Evolutionary conservation across 2,329 filamentous ascomycete genomes (phyloP).

Genomic region (Chaetomiaceae sp.): DNA sequence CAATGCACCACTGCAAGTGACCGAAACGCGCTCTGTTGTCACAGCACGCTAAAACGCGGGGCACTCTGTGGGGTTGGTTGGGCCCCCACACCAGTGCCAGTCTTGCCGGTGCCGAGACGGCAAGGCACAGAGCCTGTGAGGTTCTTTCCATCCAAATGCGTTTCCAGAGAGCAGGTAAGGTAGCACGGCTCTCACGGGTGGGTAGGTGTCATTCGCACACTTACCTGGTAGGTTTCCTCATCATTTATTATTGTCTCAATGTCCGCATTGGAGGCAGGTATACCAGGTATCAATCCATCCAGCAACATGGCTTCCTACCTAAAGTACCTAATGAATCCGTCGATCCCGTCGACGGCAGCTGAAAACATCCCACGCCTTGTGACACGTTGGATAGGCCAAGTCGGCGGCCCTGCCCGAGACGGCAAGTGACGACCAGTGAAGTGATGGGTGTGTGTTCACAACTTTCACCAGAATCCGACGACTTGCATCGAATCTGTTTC

Average conservation of each 20-base stretch:
- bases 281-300: no score
- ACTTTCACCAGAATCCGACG: neutral
- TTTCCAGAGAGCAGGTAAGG: no score
- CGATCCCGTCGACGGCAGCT: no score
- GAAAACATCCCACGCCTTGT: no score
- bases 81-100: neutral
- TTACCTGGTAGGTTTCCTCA: no score
- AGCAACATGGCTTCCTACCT: no score
- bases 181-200: no score
- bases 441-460: constrained; percentile 1
- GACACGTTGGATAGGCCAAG: neutral
- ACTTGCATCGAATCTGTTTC: constrained; percentile 5
- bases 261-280: no score
- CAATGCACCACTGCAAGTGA: neutral
- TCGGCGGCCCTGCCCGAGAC: constrained; percentile 3
- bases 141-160: no score
- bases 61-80: neutral
- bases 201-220: no score
- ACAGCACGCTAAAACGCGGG: neutral
- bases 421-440: constrained; percentile 3
- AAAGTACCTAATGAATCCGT: no score
- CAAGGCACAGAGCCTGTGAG: neutral
- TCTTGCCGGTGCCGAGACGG: neutral
- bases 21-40: neutral
- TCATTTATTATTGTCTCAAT: no score